Base-by-base conservation (phyloP, 371 early-diverging fungal genomes). In the Entomophthora muscae region DNA sequence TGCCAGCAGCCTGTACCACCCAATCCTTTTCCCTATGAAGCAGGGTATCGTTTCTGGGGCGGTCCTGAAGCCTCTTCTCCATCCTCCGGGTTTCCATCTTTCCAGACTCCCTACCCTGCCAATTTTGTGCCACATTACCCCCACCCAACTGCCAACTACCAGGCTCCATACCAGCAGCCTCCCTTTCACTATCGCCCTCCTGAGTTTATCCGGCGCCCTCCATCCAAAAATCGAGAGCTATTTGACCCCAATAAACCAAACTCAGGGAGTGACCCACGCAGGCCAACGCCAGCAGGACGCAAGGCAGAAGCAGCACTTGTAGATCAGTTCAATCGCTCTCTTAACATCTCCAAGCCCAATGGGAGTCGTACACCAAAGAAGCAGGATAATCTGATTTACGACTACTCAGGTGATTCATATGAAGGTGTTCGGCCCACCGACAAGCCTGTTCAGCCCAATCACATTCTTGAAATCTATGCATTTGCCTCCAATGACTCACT, bases 231-330 rank as follows among this genome's bases (percentile, higher is more conserved):
- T 10, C 13, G 61, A 10, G 42, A 61, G 31, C 27, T 61, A 24
- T 61, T 61, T 61, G 61, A 61, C 22, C 61, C 61, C 26, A 32
- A 30, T 22, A 31, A 42, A 33, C 61, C 61, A 23, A 58, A 32
- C 26, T 22, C 22, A 17, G 26, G 3, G 5, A 28, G 22, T 22
- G 30, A 31, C 22, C 21, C 22, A 21, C 28, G 22, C 22, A 55
- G 24, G 24, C 55, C 55, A 55, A 55, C 22, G 3, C 55, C 55
- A 55, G 26, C 3, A 3, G 24, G 3, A 55, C 55, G 22, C 28
- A 5, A 17, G 42, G 42, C 17, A 17, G 42, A 42, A 42, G 17
- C 17, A 17, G 42, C 10, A 17, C 42, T 42, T 10, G 42, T 17
- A 5, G 42, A 42, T 17, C 42, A 42, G 17, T 17, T 42, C 10